These are phyloP conservation scores for Nitzschia putrida DNA, from an alignment of 108 stramenopile species.

Conservation along the genomic window DNA sequence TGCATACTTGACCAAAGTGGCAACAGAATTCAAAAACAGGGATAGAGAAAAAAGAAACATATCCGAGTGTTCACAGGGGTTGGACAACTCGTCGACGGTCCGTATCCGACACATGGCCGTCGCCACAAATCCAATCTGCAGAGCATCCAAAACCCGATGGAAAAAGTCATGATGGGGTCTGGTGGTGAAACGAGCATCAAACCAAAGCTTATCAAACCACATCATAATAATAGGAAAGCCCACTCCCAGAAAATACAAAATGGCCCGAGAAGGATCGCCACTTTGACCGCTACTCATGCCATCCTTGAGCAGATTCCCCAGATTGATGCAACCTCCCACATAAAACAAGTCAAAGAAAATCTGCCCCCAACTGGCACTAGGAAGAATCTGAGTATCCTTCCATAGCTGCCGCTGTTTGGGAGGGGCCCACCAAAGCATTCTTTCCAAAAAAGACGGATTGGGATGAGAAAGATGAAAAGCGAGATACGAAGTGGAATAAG, in stretches of 20 bases:
- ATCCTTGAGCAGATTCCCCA: slow-evolving; percentile 13
- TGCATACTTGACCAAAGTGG: slow-evolving; percentile 21
- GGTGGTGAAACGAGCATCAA: slow-evolving; percentile 35
- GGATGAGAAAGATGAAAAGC: too few relatives aligned
- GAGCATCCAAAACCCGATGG: slow-evolving; percentile 35
- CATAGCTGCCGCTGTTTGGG: slow-evolving; percentile 27
- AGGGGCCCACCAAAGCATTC: slow-evolving; percentile 18
- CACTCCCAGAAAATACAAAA: slow-evolving; percentile 39
- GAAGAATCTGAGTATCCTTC: slow-evolving; percentile 21
- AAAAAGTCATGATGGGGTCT: slow-evolving; percentile 28
- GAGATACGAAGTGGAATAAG: too few relatives aligned
- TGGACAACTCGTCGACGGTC: slow-evolving; percentile 27
- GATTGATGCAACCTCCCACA: slow-evolving; percentile 44
- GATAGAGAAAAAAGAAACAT: slow-evolving; percentile 39
- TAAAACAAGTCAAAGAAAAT: slow-evolving; percentile 51
- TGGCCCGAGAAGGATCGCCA: background rate
- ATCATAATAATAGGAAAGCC: slow-evolving; percentile 26
- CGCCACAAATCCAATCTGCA: slow-evolving; percentile 27
- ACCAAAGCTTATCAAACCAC: slow-evolving; percentile 40
- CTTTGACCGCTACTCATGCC: background rate
- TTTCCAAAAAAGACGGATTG: background rate
- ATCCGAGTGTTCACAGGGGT: slow-evolving; percentile 29
- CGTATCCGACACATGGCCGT: slow-evolving; percentile 37
- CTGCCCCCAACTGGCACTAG: slow-evolving; percentile 43
- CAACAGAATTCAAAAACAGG: slow-evolving; percentile 15